A percentile compares a stretch with the other conserved stretches of the same genome.
These are phyloP conservation scores for Dactylis glomerata DNA, from an alignment of 176 grass and related monocot species.

Conservation along the genomic window DNA sequence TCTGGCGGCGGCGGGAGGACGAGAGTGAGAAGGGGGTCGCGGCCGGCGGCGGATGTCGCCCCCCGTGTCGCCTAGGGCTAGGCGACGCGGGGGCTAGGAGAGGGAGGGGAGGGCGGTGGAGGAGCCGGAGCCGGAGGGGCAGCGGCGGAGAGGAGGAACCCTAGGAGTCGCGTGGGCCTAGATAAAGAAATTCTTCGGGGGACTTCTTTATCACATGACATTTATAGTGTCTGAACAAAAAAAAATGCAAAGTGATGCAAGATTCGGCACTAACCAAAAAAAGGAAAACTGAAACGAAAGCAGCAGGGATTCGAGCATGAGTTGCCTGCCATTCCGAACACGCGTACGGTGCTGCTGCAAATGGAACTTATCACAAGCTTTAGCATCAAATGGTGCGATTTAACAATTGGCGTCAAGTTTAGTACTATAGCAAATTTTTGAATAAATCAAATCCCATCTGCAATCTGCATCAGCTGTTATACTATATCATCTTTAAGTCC, in stretches of 20 bases:
- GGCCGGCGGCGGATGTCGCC: too few species aligned
- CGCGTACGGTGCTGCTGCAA: conserved; percentile 5
- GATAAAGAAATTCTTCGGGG: too few species aligned
- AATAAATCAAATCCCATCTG: not conserved
- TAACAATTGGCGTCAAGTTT: not conserved
- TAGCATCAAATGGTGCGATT: not conserved
- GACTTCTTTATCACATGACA: not conserved
- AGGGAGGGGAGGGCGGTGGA: too few species aligned
- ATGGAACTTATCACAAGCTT: not conserved
- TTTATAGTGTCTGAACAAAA: not conserved
- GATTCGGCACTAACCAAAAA: not conserved
- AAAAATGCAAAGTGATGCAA: not conserved
- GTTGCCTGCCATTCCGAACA: not conserved
- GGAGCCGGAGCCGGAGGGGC: too few species aligned
- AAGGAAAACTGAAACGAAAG: not conserved
- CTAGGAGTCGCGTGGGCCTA: too few species aligned
- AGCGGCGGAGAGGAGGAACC: too few species aligned
- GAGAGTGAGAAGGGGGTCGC: too few species aligned
- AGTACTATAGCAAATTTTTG: too few species aligned
- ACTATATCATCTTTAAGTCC: not conserved
- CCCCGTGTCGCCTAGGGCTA: too few species aligned
- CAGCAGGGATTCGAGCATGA: conserved; percentile 23
- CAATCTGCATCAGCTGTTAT: not conserved
- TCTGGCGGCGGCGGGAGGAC: too few species aligned
- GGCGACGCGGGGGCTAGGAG: too few species aligned